Conservation (phyloP, 257 asterid species). For the Cinchona pubescens region DNA sequence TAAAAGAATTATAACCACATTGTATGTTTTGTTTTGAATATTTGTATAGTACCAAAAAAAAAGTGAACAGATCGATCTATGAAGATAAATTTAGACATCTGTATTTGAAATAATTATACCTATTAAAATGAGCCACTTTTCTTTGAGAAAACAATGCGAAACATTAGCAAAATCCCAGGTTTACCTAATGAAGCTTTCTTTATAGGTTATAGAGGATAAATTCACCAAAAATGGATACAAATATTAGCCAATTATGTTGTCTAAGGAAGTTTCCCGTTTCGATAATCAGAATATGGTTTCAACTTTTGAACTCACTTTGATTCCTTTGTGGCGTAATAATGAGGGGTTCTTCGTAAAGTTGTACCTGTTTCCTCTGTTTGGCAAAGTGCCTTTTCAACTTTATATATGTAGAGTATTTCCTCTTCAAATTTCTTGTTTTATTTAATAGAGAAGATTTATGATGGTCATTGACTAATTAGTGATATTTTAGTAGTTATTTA, state of each 20-base stretch:
- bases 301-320: not conserved
- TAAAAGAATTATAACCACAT: too few species aligned
- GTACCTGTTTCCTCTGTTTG: not conserved
- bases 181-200: not conserved
- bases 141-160: not conserved
- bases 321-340: not conserved
- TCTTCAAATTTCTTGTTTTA: conserved; percentile 29
- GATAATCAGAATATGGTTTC: not conserved
- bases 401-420: conserved; percentile 13
- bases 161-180: not conserved
- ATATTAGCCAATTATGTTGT: not conserved
- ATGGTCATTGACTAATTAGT: too few species aligned
- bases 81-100: too few species aligned
- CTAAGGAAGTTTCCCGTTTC: not conserved
- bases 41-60: too few species aligned
- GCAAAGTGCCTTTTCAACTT: conserved; percentile 6
- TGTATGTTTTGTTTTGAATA: too few species aligned
- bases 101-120: not conserved
- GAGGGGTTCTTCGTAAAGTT: not conserved
- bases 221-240: not conserved
- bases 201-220: not conserved
- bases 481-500: too few species aligned
- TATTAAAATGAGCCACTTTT: not conserved
- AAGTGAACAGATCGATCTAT: not conserved
- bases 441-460: too few species aligned